Base-by-base conservation (phyloP, 345 rosid species). In the Salix viminalis region DNA sequence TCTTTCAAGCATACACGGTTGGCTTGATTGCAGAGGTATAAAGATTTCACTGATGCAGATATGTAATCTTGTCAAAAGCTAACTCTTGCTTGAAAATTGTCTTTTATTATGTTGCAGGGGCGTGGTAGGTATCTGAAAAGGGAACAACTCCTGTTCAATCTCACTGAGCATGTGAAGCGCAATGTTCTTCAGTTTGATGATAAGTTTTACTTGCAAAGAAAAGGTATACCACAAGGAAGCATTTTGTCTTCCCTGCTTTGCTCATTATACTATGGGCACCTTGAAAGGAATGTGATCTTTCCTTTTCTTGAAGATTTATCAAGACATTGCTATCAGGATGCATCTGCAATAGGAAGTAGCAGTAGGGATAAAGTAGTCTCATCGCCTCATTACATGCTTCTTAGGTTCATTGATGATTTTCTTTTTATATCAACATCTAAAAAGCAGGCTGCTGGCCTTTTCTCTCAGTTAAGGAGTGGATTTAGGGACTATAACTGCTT, bases 171-270 rank as follows among this genome's bases (percentile, higher is more conserved):
- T 74, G 86, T 94, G 76, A 87, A 89, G 84, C 82, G 69, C 61
- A 92, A 92, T 80, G 80, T 91, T 74, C 62, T 92, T 76, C 84
- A 76, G 82, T 73, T 89, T 6, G 89, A 83, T 83, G 84, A 81
- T 65, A 82, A 72, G 37, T 90, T 89, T 79, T 90, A 89, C 83
- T 76, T 90, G 79, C 89, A 90, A 88, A 69, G 67, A 34, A 70
- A 80, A 54, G 98, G 97, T 68, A 92, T 91, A 83, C 88, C 97
- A 67, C 97, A 94, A 85, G 98, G 98, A 86, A 89, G 95, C 77
- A 83, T 84, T 67, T 46, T 94, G 42, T 92, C 97, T 73, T 68
- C 95, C 52, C 71, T 91, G 75, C 88, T 94, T 56, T 92, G 97
- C 81, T 94, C 94, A 32, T 82, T 91, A 28, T 94, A 94, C 85